Percentiles rank a stretch among this genome's conserved stretches.
phyloP scores from a whole-genome alignment of 2,329 filamentous ascomycete species.

The Trichoderma breve region DNA sequence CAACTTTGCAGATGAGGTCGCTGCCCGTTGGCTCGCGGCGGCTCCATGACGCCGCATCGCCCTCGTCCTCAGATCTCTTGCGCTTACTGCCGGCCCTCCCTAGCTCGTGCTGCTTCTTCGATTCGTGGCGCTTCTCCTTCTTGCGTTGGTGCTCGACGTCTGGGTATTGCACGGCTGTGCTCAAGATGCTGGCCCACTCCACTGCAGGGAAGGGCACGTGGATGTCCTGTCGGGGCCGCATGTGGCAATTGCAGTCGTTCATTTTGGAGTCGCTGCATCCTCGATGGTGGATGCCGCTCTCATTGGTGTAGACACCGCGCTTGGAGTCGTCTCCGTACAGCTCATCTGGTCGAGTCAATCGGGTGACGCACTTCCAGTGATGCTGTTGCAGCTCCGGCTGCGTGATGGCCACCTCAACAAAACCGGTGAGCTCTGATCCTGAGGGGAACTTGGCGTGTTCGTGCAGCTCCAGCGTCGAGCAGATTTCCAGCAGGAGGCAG shows the following conservation, averaged over 20 bases:
- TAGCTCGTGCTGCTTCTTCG: slow-evolving; percentile 34
- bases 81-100: slow-evolving; percentile 39
- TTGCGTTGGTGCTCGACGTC: slow-evolving; percentile 41
- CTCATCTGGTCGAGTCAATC: slow-evolving; percentile 56
- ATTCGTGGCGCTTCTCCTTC: slow-evolving; percentile 38
- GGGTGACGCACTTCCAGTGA: slow-evolving; percentile 60
- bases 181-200: slow-evolving; percentile 58
- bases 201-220: slow-evolving; percentile 57
- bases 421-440: slow-evolving; percentile 59
- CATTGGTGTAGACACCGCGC: slow-evolving; percentile 47
- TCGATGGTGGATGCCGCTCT: slow-evolving; percentile 52
- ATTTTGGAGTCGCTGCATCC: slow-evolving; percentile 48
- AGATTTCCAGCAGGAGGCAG: slow-evolving; percentile 61
- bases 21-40: slow-evolving; percentile 47
- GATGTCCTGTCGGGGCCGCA: slow-evolving; percentile 47
- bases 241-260: slow-evolving; percentile 51
- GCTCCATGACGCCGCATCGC: slow-evolving; percentile 41
- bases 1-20: slow-evolving; percentile 58
- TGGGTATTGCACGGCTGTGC: slow-evolving; percentile 54
- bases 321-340: slow-evolving; percentile 46
- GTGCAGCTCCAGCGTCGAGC: slow-evolving; percentile 58
- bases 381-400: slow-evolving; percentile 53
- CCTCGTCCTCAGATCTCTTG: slow-evolving; percentile 42
- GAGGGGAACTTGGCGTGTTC: slow-evolving; percentile 56
- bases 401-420: slow-evolving; percentile 58